Percentiles rank a stretch among this genome's conserved stretches.
These are phyloP conservation scores for Aureobasidium mangrovei DNA, from an alignment of 2,329 filamentous ascomycete genomes.

Conservation along the genomic window DNA sequence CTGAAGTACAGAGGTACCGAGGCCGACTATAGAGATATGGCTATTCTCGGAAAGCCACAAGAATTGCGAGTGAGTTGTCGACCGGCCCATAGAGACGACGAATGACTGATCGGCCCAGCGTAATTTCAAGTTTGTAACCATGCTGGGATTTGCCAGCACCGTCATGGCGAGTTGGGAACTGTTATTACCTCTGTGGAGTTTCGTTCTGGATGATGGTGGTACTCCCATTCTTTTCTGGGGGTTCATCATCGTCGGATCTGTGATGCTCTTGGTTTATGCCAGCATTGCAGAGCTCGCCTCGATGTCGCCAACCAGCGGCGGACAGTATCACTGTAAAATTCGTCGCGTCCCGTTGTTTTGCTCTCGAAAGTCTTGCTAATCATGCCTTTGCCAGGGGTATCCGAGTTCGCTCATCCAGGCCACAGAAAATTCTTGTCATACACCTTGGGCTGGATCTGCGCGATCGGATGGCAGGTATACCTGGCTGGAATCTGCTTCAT, in stretches of 20 bases:
- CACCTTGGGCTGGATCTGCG: slow-evolving; percentile 23
- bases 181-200: slow-evolving; percentile 15
- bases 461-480: slow-evolving; percentile 35
- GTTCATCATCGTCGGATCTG: slow-evolving; percentile 15
- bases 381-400: slow-evolving; percentile 21
- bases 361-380: slow-evolving; percentile 1
- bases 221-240: slow-evolving; percentile 20
- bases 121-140: slow-evolving; percentile 25
- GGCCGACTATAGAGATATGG: slow-evolving; percentile 12
- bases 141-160: slow-evolving; percentile 24
- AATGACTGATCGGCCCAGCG: slow-evolving; percentile 15
- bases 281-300: slow-evolving; percentile 19
- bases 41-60: slow-evolving; percentile 1
- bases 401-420: slow-evolving; percentile 22
- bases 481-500: slow-evolving; percentile 37
- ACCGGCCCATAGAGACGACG: not conserved
- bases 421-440: slow-evolving; percentile 22
- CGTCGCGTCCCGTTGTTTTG: not conserved
- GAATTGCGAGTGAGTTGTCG: not conserved
- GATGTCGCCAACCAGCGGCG: slow-evolving; percentile 14
- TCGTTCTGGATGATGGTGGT: slow-evolving; percentile 19
- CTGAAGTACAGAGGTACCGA: slow-evolving; percentile 9
- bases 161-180: slow-evolving; percentile 25
- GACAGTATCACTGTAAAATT: slow-evolving; percentile 21
- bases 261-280: slow-evolving; percentile 18